Base-by-base conservation (phyloP, 495 filamentous ascomycete genomes). In the Thozetella sp. region DNA sequence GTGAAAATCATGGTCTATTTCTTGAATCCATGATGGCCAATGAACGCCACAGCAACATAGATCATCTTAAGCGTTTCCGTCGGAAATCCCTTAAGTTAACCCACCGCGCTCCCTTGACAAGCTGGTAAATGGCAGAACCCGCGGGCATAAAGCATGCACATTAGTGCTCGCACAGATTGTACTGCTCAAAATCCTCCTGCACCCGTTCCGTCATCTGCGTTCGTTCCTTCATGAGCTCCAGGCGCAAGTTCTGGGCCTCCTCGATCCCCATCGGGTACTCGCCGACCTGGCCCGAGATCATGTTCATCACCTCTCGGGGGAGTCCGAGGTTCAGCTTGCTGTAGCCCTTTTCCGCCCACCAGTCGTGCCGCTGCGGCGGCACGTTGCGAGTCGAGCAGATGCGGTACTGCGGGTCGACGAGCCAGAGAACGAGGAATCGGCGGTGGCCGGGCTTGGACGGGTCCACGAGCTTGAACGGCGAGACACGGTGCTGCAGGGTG, bases 391-490 rank as follows among this genome's bases (percentile, higher is more conserved):
- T 83, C 27, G 64, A 67, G 15, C 84, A 75, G 48, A 89, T 71
- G 0, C 74, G 75, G 10, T 67, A 63, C 54, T 77, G 61, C 0
- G 84, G 84, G 64, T 88, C 81, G 0, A 89, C 75, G 2, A 89
- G 70, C 58, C 83, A 88, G 55, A 88, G 67, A 2, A 80, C 84
- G 0, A 88, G 70, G 23, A 87, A 80, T 62, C 84, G 84, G n/a
- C 81, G 66, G 55, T 86, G 78, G 3, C 85, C 84, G 0, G 79
- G 77, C 55, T 71, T 73, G 0, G 75, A 75, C 0, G 57, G 61
- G 60, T 88, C 82, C 1, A 53, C 61, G 12, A 87, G 75, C 3
- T 54, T 53, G 58, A 88, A 88, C 0, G 77, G 75, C 17, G 72
- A 56, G 0, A 85, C 81, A 12, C 74, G 73, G 63, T 88, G 83